Base-by-base conservation (phyloP, 345 rosid genomes). In the Adansonia digitata region DNA sequence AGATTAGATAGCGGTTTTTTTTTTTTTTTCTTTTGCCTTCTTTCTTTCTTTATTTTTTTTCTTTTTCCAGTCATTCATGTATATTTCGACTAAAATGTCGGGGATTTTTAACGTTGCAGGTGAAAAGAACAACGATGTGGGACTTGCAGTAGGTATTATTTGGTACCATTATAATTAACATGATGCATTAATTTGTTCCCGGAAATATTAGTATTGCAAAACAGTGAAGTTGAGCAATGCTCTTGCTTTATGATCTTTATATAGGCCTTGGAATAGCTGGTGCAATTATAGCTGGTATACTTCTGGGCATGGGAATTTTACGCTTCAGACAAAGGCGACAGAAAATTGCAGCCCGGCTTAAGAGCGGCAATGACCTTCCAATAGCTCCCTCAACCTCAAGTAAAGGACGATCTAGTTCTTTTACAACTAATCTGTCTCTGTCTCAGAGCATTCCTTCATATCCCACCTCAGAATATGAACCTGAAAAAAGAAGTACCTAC, bases 351-450 rank as follows among this genome's bases (percentile, higher is more conserved):
- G 80, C 72, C 69, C 82, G 81, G 49, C 49, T 75, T 42, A 79
- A 79, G 63, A 81, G 78, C n/a, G n/a, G n/a, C 78, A 75, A 73
- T 73, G 89, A 71, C 79, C 61, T 82, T 18, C 78, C 87, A 14
- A 72, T 78, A 8, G 82, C 88, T 37, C 75, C 87, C 63, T 85
- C 94, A 29, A 87, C 87, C 63, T 85, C 94, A 29, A 87, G 86
- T 83, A 77, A 77, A 69, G 82, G 79, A 74, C 74, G 79, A 15
- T 53, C 49, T 79, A 5, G 12, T 65, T 75, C 81, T 56, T 76
- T 91, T 64, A 69, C 90, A 1, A 72, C 80, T 62, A 78, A 73
- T 75, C 74, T 81, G 39, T 89, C 89, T 75, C 74, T 81, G 39
- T 89, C 89, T 35, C 87, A 75, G 11, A 81, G 80, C 72, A 89